phyloP scores from a whole-genome alignment of 306 rosid species.

The Acmispon strigosus region DNA sequence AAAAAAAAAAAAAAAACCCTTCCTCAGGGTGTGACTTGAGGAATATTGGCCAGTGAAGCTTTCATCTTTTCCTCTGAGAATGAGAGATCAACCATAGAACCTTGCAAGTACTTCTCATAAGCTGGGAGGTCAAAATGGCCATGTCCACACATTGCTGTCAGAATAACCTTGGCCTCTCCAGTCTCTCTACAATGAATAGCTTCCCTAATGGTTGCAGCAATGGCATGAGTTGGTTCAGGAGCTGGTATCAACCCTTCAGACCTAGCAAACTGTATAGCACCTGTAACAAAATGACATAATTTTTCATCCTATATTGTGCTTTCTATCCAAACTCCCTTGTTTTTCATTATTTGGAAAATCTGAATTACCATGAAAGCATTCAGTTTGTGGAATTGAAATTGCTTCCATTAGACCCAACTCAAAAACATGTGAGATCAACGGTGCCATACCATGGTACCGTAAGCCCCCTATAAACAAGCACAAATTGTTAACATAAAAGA shows the following conservation, averaged over 20 bases:
- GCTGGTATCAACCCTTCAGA: conserved; percentile 93
- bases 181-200: conserved; percentile 67
- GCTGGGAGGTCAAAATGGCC: conserved; percentile 87
- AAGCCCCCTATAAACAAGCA: conserved; percentile 58
- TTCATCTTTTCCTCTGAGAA: conserved; percentile 59
- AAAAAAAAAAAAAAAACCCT: not conserved
- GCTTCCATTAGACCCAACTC: conserved; percentile 90
- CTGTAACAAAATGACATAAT: conserved; percentile 31
- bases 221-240: conserved; percentile 93
- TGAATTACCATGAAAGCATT: conserved; percentile 71
- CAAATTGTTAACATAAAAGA: not conserved
- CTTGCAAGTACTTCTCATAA: conserved; percentile 79
- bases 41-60: conserved; percentile 56
- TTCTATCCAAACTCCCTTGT: not conserved
- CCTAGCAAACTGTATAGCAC: conserved; percentile 85
- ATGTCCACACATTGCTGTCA: conserved; percentile 96
- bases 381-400: conserved; percentile 78
- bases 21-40: conserved; percentile 36
- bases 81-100: conserved; percentile 77
- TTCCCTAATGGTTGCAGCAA: conserved; percentile 88
- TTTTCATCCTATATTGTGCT: not conserved
- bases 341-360: not conserved
- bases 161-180: conserved; percentile 84
- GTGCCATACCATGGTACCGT: conserved; percentile 99
- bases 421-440: conserved; percentile 81